A percentile compares a stretch with the other conserved stretches of the same genome.
phyloP scores from a whole-genome alignment of 192 early-diverging fungal genomes.

The Backusella luteola region DNA sequence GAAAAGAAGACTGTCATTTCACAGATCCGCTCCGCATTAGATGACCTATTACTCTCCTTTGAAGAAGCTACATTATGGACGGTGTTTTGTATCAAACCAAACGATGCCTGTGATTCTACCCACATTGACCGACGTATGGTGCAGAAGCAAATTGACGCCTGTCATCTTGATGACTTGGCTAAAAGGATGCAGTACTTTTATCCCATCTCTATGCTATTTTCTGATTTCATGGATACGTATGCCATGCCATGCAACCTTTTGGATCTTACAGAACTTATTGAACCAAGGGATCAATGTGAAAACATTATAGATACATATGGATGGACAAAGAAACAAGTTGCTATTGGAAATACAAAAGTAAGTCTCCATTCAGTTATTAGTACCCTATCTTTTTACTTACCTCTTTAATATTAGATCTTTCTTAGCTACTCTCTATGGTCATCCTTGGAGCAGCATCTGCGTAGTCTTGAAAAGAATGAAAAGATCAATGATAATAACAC shows the following conservation, averaged over 20 bases:
- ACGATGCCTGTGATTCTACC: slow-evolving; percentile 54
- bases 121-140: slow-evolving; percentile 68
- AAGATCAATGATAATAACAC: slow-evolving; percentile 43
- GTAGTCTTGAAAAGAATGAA: slow-evolving; percentile 62
- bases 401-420: slow-evolving; percentile 48
- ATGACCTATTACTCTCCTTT: slow-evolving; percentile 77
- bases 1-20: slow-evolving; percentile 38
- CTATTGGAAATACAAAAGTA: slow-evolving; percentile 50
- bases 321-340: slow-evolving; percentile 48
- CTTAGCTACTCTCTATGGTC: slow-evolving; percentile 78
- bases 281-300: slow-evolving; percentile 32
- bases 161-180: slow-evolving; percentile 66
- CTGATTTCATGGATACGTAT: slow-evolving; percentile 74
- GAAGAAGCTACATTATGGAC: slow-evolving; percentile 78
- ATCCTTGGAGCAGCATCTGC: slow-evolving; percentile 78
- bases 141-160: slow-evolving; percentile 63
- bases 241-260: slow-evolving; percentile 5
- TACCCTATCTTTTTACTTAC: background rate
- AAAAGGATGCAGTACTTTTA: slow-evolving; percentile 65
- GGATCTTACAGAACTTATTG: slow-evolving; percentile 27
- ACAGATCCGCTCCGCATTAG: slow-evolving; percentile 60
- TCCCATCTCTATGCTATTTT: slow-evolving; percentile 59
- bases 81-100: slow-evolving; percentile 75
- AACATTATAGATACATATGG: slow-evolving; percentile 35
- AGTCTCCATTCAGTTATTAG: background rate